Percentiles rank a stretch among this genome's conserved stretches.
Conservation (phyloP, 1,139 yeast genomes). For the Entelexis paramagnoliae region DNA sequence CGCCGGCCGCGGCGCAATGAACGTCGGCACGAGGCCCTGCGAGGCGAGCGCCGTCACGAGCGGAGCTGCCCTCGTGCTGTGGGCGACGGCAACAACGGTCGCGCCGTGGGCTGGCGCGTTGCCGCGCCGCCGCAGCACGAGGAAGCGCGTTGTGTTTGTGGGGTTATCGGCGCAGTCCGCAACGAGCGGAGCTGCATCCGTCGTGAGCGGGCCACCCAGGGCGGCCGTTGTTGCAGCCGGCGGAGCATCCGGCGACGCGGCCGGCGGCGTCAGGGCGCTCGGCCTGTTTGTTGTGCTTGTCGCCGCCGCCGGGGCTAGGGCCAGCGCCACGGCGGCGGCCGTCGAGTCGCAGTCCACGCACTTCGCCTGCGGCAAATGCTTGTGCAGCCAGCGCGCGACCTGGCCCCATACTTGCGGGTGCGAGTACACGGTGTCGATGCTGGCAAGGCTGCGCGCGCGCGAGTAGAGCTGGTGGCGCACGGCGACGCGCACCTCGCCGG, state of each 20-base stretch:
- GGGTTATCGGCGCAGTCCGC: constrained; percentile 56
- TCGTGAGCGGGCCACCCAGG: constrained; percentile 33
- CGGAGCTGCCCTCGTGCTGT: background rate
- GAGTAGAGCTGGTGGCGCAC: constrained; percentile 67
- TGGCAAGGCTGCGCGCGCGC: constrained; percentile 28
- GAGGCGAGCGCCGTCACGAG: background rate
- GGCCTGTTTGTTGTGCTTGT: too few relatives aligned
- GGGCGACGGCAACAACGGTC: background rate
- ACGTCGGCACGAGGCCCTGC: constrained; percentile 30
- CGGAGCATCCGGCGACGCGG: constrained; percentile 36
- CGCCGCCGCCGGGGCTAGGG: constrained; percentile 26
- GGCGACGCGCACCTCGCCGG: constrained; percentile 72
- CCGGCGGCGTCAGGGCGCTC: constrained; percentile 21
- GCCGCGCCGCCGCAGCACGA: constrained; percentile 39
- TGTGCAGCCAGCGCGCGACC: constrained; percentile 24
- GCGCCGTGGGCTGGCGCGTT: background rate
- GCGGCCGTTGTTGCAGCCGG: constrained; percentile 65
- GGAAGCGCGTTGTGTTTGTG: constrained; percentile 76
- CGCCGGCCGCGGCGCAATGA: constrained; percentile 59
- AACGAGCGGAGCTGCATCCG: constrained; percentile 42
- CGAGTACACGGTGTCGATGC: constrained; percentile 55
- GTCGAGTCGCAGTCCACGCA: constrained; percentile 66
- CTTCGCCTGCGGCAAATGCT: constrained; percentile 30
- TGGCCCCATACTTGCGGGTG: constrained; percentile 99
- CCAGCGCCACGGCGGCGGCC: constrained; percentile 68